Conservation (phyloP, 1,139 yeast species). For the Williopsis jadinii region DNA sequence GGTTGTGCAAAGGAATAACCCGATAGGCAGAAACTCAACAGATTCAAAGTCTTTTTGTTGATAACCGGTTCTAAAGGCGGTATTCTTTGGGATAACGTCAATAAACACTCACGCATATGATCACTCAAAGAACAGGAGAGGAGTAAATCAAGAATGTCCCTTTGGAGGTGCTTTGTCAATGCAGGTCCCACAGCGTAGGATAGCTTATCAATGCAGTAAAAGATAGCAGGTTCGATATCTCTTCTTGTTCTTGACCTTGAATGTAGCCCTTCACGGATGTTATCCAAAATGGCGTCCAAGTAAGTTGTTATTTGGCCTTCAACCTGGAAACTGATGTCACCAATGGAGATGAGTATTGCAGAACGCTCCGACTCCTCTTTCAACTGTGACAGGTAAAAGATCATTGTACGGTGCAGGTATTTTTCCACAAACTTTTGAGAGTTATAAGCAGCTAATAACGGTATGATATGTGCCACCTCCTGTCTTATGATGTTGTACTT, state of each 20-base stretch:
- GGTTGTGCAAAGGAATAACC: constrained; percentile 83
- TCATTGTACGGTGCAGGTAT: constrained; percentile 74
- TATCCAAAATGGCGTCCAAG: constrained; percentile 77
- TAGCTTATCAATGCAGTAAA: constrained; percentile 81
- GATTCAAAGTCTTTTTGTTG: constrained; percentile 62
- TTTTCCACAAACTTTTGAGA: constrained; percentile 71
- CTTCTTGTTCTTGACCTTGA: constrained; percentile 42
- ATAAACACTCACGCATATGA: constrained; percentile 70
- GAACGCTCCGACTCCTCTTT: constrained; percentile 74
- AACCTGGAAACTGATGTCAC: constrained; percentile 77
- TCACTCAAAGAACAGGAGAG: constrained; percentile 78
- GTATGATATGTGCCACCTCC: constrained; percentile 77
- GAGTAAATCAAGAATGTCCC: constrained; percentile 74
- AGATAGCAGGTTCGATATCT: constrained; percentile 81
- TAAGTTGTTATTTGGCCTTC: constrained; percentile 85
- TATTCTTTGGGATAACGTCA: constrained; percentile 59
- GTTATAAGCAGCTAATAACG: constrained; percentile 75
- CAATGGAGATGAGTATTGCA: constrained; percentile 75
- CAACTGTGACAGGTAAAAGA: constrained; percentile 71
- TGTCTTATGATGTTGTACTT: constrained; percentile 69
- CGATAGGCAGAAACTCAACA: constrained; percentile 70
- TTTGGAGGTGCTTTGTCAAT: constrained; percentile 77
- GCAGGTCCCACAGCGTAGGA: constrained; percentile 95
- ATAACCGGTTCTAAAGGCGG: constrained; percentile 76
- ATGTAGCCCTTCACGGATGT: constrained; percentile 74